A percentile compares a stretch with the other conserved stretches of the same genome.
Evolutionary conservation across 768 basidiomycete species (phyloP).

Genomic region (Rhizopogon sp.): DNA sequence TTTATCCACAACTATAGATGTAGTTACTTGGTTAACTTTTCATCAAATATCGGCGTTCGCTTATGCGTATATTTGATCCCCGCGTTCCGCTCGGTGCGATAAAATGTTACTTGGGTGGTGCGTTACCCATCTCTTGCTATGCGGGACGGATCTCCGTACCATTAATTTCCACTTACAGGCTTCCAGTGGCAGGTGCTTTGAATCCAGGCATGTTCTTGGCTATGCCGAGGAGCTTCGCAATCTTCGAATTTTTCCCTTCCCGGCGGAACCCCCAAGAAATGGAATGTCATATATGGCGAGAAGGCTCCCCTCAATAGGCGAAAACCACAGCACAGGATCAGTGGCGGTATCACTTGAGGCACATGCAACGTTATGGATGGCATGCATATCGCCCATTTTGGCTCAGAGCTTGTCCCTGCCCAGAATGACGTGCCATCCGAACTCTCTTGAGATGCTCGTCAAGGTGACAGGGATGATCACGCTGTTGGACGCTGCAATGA

Average conservation of each 20-base stretch:
- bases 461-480: neutral
- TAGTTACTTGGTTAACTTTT: conserved; percentile 12
- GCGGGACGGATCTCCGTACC: conserved; percentile 1
- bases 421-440: neutral
- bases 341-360: neutral
- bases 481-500: neutral
- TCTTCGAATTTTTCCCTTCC: neutral
- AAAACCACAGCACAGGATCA: too few relatives aligned
- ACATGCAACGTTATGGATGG: neutral
- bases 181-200: neutral
- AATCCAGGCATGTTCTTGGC: neutral
- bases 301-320: neutral
- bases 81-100: neutral
- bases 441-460: neutral
- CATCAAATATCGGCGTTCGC: neutral
- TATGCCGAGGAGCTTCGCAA: neutral
- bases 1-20: conserved; percentile 23
- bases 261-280: neutral
- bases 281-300: neutral
- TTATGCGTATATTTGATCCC: neutral
- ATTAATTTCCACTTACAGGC: neutral
- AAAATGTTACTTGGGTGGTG: neutral
- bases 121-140: neutral
- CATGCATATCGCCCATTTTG: neutral
- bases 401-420: neutral